Evolutionary conservation across 306 rosid species (phyloP).

Genomic region (Prunus fruticosa): DNA sequence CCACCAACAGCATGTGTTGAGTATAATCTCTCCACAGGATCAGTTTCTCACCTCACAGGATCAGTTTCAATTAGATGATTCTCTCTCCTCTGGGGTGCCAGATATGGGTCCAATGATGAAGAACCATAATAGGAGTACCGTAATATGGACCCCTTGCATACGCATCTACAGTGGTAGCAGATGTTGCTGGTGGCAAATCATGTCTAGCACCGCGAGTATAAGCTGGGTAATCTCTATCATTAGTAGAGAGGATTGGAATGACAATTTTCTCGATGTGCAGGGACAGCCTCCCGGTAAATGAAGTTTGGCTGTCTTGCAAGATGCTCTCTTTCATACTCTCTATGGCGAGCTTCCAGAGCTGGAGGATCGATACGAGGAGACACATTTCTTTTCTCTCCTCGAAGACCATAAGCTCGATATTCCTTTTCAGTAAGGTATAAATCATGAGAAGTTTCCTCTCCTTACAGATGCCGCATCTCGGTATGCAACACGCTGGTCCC

Average conservation of each 20-base stretch:
- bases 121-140: slow-evolving; percentile 29
- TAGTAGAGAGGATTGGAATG: no score
- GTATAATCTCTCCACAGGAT: slow-evolving; percentile 38
- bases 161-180: not conserved
- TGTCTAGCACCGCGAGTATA: no score
- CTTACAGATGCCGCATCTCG: slow-evolving; percentile 21
- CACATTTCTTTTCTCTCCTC: slow-evolving; percentile 44
- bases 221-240: no score
- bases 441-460: slow-evolving; percentile 47
- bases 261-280: no score
- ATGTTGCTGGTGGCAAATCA: no score
- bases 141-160: slow-evolving; percentile 40
- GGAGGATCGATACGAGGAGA: slow-evolving; percentile 28
- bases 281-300: no score
- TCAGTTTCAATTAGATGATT: slow-evolving; percentile 14
- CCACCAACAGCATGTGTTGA: slow-evolving; percentile 33
- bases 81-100: slow-evolving; percentile 30
- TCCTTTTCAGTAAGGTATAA: slow-evolving; percentile 53
- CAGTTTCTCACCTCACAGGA: slow-evolving; percentile 37
- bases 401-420: slow-evolving; percentile 62
- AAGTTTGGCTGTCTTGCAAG: no score
- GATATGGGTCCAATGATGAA: slow-evolving; percentile 41
- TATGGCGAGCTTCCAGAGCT: not conserved
- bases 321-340: no score
- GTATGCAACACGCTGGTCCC: slow-evolving; percentile 35